Percentiles rank a stretch among this genome's conserved stretches.
phyloP scores from a whole-genome alignment of 306 rosid genomes.

The Albizia julibrissin region DNA sequence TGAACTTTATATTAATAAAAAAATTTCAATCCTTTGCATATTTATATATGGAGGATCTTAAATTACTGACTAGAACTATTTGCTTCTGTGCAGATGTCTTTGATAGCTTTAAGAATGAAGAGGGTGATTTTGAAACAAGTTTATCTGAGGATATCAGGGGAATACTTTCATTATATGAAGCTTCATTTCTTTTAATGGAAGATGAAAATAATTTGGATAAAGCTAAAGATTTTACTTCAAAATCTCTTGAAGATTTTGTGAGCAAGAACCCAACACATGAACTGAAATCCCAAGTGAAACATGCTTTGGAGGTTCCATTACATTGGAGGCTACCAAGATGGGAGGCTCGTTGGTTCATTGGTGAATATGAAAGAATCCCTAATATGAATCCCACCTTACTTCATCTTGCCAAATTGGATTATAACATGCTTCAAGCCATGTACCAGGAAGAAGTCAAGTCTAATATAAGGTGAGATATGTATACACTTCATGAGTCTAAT shows the following conservation, averaged over 20 bases:
- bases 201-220: not conserved
- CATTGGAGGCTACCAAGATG: not conserved
- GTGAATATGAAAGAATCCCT: not conserved
- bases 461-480: not conserved
- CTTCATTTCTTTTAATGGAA: not conserved
- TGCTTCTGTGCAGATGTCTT: not conserved
- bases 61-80: not conserved
- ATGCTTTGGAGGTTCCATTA: not conserved
- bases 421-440: not conserved
- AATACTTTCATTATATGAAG: not conserved
- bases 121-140: not conserved
- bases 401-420: not conserved
- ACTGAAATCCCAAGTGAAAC: not conserved
- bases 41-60: no score
- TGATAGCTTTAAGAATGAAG: not conserved
- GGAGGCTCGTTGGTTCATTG: not conserved
- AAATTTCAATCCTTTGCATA: not conserved
- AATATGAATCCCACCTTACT: not conserved
- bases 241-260: not conserved
- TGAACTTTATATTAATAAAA: no score
- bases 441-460: not conserved
- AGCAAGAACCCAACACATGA: not conserved
- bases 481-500: not conserved
- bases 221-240: not conserved
- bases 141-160: not conserved